phyloP scores from a whole-genome alignment of 768 basidiomycete species.

The Psilocybe cubensis region DNA sequence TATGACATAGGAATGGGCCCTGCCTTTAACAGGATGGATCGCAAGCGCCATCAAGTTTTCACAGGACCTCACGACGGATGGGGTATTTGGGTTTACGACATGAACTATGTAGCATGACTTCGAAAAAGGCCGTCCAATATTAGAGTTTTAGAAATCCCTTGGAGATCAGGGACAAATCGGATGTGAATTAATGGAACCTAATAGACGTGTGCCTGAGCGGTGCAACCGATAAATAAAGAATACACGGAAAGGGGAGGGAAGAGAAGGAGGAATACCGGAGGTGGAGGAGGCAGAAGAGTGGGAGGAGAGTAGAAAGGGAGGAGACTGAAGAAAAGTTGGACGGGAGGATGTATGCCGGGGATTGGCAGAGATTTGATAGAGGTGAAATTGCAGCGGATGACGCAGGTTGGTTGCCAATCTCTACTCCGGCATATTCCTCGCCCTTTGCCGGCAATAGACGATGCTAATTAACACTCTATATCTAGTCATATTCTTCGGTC shows the following conservation, averaged over 20 bases:
- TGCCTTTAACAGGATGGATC: constrained; percentile 38
- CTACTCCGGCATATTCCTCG: too few species aligned
- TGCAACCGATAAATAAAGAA: not conserved
- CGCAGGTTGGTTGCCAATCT: too few species aligned
- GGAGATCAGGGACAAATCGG: constrained; percentile 36
- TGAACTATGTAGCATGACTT: constrained; percentile 32
- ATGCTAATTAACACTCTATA: too few species aligned
- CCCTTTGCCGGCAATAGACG: too few species aligned
- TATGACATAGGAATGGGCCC: constrained; percentile 26
- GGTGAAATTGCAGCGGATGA: too few species aligned
- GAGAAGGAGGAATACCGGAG: too few species aligned
- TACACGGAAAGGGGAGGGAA: not conserved
- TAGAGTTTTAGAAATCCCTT: constrained; percentile 54
- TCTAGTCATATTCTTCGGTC: too few species aligned
- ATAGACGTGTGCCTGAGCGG: constrained; percentile 16
- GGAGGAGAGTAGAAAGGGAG: too few species aligned
- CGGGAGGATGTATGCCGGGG: too few species aligned
- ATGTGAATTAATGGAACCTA: constrained; percentile 35
- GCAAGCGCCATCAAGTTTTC: constrained; percentile 29
- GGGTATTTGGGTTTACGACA: constrained; percentile 43
- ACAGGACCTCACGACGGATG: constrained; percentile 42
- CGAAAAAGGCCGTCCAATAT: constrained; percentile 39
- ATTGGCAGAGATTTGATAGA: not conserved
- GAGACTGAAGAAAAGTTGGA: too few species aligned
- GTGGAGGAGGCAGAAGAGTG: too few species aligned